Evolutionary conservation across 352 stramenopile genomes (phyloP), one percentile per base, ranked within the genome.

Genomic region (Poterioochromonas sp.): DNA sequence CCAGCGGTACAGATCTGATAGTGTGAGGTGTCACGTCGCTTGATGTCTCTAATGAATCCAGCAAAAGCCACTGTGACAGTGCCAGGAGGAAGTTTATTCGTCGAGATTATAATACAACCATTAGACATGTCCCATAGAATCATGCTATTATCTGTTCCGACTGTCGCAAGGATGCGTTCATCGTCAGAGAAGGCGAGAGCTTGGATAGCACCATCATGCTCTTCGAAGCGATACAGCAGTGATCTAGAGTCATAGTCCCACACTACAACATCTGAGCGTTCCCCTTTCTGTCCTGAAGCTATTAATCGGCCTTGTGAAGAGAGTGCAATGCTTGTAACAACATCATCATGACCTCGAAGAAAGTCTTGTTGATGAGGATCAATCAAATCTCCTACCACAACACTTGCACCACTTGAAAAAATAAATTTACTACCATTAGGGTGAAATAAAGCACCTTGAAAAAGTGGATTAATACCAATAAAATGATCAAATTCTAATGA

Each of bases 161-260:
- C 86, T 0, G 88, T 89, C 77, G 86, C 91, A 2, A 96, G 80
- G 43, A 96, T 81, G 40, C 71, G 65, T 68, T 86, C 92, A 81
- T 97, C 92, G 77, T 96, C 86, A 3, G 89, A 95, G 78, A 97
- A 96, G 18, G 86, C 85, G 2, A 97, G 79, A 43, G 88, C 85
- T 39, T 79, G 74, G 64, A 97, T 86, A n/a, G 89, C 91, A 76
- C 85, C 80, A 81, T 97, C 92, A 84, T 97, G 91, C 79, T 97
- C 92, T 0, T 85, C 87, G 29, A 97, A 83, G 15, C 91, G 82
- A 63, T 93, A 94, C 3, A 91, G 79, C 20, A 93, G 63, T n/a
- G 84, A 74, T 63, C 86, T 84, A 43, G 84, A 80, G 35, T 83
- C 76, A 69, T 92, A 92, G 73, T 94, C 90, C 91, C 91, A 97